phyloP scores from a whole-genome alignment of 345 rosid genomes.

The Bruguiera gymnorhiza region DNA sequence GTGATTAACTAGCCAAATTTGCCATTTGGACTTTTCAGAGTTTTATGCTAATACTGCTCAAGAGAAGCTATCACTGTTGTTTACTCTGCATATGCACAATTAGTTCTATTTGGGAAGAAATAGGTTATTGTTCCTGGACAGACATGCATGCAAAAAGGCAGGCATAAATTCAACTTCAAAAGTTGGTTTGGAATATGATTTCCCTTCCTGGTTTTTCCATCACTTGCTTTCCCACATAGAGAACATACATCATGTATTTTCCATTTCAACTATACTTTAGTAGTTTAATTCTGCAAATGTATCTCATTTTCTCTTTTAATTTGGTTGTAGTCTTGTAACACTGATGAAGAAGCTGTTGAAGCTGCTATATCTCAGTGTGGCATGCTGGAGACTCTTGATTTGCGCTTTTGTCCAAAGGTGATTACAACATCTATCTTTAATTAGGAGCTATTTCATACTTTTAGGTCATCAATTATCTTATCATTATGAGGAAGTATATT shows the following conservation, averaged over 20 bases:
- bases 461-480: background rate
- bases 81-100: background rate
- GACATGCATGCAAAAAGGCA: background rate
- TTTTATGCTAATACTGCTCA: too few species aligned
- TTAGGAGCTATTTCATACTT: background rate
- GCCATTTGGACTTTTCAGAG: background rate
- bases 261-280: background rate
- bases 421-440: constrained; percentile 14
- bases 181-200: background rate
- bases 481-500: background rate
- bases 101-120: background rate
- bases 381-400: constrained; percentile 88
- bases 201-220: background rate
- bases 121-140: background rate
- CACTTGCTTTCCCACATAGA: background rate
- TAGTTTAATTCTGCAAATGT: background rate
- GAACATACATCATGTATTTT: background rate
- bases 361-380: constrained; percentile 70
- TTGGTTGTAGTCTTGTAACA: constrained; percentile 60
- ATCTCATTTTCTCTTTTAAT: constrained; percentile 5
- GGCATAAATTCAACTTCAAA: background rate
- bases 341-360: constrained; percentile 69
- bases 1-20: background rate
- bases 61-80: background rate
- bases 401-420: constrained; percentile 91